Evolutionary conservation across 2,329 filamentous ascomycete species (phyloP).

Genomic region (Polytolypa hystricis): DNA sequence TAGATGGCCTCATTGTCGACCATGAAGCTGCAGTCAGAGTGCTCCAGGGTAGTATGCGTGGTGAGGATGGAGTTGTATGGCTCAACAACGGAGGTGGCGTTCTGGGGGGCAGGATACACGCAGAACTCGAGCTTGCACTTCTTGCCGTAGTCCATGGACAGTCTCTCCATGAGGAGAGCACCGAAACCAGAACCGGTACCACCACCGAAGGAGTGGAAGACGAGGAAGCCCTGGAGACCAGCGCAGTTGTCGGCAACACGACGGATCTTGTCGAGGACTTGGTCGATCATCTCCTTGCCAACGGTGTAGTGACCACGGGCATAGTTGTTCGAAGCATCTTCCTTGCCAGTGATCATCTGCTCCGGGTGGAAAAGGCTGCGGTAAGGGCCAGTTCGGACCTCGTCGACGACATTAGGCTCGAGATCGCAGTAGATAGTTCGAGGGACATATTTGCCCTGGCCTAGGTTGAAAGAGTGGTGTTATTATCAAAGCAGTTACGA

Average conservation of each 20-base stretch:
- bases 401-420: slow-evolving; percentile 98
- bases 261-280: slow-evolving; percentile 94
- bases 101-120: slow-evolving; percentile 95
- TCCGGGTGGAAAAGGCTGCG: slow-evolving; percentile 96
- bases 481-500: slow-evolving; percentile 15
- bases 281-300: slow-evolving; percentile 97
- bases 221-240: slow-evolving; percentile 96
- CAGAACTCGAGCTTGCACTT: slow-evolving; percentile 99
- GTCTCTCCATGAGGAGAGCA: slow-evolving; percentile 95
- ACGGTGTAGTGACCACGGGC: slow-evolving; percentile 99
- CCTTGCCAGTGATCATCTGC: slow-evolving; percentile 99
- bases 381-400: slow-evolving; percentile 96
- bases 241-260: slow-evolving; percentile 96
- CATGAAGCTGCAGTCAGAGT: slow-evolving; percentile 99
- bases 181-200: slow-evolving; percentile 98
- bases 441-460: slow-evolving; percentile 97
- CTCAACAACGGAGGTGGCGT: slow-evolving; percentile 94
- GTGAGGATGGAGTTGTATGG: slow-evolving; percentile 99
- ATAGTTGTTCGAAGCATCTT: slow-evolving; percentile 99
- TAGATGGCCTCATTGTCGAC: slow-evolving; percentile 99
- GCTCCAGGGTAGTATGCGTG: slow-evolving; percentile 97
- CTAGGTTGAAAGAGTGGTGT: slow-evolving; percentile 36
- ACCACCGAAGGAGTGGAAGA: slow-evolving; percentile 99
- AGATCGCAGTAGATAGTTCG: slow-evolving; percentile 99
- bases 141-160: slow-evolving; percentile 99